phyloP scores from a whole-genome alignment of 768 basidiomycete species.

The Psilocybe tampanensis region DNA sequence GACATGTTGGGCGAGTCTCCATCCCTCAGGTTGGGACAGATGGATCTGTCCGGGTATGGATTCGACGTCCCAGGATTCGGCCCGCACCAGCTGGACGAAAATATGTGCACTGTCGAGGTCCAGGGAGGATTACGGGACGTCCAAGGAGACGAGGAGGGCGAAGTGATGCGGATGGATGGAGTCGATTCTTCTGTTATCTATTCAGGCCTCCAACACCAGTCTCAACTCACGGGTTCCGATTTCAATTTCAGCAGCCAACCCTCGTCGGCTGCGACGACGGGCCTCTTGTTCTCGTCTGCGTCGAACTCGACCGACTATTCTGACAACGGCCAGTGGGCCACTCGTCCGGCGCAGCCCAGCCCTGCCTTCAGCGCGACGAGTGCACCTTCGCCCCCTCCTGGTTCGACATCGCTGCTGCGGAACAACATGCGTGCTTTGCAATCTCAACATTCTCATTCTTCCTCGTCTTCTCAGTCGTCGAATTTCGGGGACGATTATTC shows the following conservation, averaged over 20 bases:
- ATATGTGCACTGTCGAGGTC: conserved; percentile 65
- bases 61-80: conserved; percentile 20
- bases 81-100: conserved; percentile 43
- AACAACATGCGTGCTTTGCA: conserved; percentile 27
- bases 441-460: conserved; percentile 23
- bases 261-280: conserved; percentile 18
- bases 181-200: conserved; percentile 20
- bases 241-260: conserved; percentile 11
- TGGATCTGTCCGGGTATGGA: conserved; percentile 24
- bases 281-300: conserved; percentile 17
- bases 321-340: conserved; percentile 41
- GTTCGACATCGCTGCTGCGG: conserved; percentile 14
- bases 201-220: conserved; percentile 6
- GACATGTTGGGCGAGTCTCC: conserved; percentile 28
- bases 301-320: conserved; percentile 24
- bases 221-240: conserved; percentile 9
- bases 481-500: conserved; percentile 33
- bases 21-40: conserved; percentile 20
- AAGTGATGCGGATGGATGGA: conserved; percentile 38
- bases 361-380: conserved; percentile 31
- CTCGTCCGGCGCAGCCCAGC: conserved; percentile 36
- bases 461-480: conserved; percentile 32
- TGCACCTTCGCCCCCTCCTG: conserved; percentile 38
- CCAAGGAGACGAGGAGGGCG: conserved; percentile 58
- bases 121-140: conserved; percentile 56